Conservation (phyloP, 768 basidiomycete species). For the Boletus reticuloceps region DNA sequence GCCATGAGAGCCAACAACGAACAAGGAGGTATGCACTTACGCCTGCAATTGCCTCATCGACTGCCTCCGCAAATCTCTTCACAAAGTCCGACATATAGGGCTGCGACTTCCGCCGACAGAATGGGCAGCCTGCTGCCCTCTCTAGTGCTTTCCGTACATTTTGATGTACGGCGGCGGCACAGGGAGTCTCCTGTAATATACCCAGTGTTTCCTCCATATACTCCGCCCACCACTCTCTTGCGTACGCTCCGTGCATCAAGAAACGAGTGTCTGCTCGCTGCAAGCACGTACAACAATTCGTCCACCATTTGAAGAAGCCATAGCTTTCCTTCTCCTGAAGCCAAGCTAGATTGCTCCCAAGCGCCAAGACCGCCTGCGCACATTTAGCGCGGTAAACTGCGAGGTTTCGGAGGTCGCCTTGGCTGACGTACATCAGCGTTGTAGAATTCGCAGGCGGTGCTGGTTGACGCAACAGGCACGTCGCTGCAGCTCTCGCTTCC, state of each 20-base stretch:
- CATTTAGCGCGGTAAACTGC: constrained; percentile 20
- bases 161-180: constrained; percentile 16
- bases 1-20: not conserved
- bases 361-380: constrained; percentile 13
- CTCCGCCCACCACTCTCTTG: constrained; percentile 32
- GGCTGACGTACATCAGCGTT: constrained; percentile 3
- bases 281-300: constrained; percentile 22
- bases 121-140: constrained; percentile 17
- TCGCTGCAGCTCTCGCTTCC: constrained; percentile 33
- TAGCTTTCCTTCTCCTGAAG: constrained; percentile 21
- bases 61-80: constrained; percentile 20
- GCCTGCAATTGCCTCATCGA: constrained; percentile 15
- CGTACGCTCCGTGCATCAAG: constrained; percentile 24
- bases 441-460: not conserved
- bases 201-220: constrained; percentile 28
- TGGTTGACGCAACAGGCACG: constrained; percentile 21
- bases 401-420: constrained; percentile 13
- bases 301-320: constrained; percentile 30
- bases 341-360: constrained; percentile 24
- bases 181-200: constrained; percentile 23
- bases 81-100: constrained; percentile 22
- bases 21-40: constrained; percentile 13
- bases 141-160: constrained; percentile 16
- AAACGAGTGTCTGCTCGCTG: constrained; percentile 23
- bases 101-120: constrained; percentile 18